phyloP scores from a whole-genome alignment of 106 monocot species.

The Allium fistulosum region DNA sequence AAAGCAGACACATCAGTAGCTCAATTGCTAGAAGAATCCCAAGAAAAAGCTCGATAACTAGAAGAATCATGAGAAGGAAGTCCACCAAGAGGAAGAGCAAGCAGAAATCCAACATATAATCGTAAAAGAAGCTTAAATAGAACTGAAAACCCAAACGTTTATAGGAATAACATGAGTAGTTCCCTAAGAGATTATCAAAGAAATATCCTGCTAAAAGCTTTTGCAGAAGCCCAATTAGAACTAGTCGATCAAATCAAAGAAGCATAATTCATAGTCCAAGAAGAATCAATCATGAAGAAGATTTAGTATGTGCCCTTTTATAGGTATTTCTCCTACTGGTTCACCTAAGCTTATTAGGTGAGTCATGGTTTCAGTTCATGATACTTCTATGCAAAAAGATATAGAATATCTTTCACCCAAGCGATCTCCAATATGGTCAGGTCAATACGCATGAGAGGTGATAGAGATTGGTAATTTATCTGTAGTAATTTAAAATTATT shows the following conservation, averaged over 20 bases:
- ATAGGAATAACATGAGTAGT: slow-evolving; percentile 34
- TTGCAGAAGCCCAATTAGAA: slow-evolving; percentile 17
- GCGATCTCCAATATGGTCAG: slow-evolving; percentile 56
- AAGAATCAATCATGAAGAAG: slow-evolving; percentile 36
- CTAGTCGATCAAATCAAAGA: slow-evolving; percentile 28
- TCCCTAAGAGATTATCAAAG: slow-evolving; percentile 10
- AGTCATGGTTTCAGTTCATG: slow-evolving; percentile 81
- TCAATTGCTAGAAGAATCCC: slow-evolving; percentile 29
- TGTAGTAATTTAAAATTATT: too few species aligned
- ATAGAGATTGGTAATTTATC: slow-evolving; percentile 65
- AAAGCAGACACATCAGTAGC: slow-evolving; percentile 29
- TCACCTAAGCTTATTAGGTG: slow-evolving; percentile 73
- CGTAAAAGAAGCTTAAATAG: slow-evolving; percentile 27
- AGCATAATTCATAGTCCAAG: slow-evolving; percentile 20
- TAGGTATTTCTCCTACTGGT: slow-evolving; percentile 78
- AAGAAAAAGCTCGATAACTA: slow-evolving; percentile 11
- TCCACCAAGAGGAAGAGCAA: slow-evolving; percentile 10
- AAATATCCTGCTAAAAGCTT: slow-evolving; percentile 9
- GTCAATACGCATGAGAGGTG: slow-evolving; percentile 56
- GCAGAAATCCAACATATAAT: slow-evolving; percentile 19
- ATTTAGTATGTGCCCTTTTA: slow-evolving; percentile 40
- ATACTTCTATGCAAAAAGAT: slow-evolving; percentile 74
- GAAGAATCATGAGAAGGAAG: slow-evolving; percentile 11
- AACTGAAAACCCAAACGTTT: slow-evolving; percentile 35
- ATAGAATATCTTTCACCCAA: slow-evolving; percentile 75